phyloP scores from a whole-genome alignment of 371 early-diverging fungal genomes.

The Phascolomyces articulosus region DNA sequence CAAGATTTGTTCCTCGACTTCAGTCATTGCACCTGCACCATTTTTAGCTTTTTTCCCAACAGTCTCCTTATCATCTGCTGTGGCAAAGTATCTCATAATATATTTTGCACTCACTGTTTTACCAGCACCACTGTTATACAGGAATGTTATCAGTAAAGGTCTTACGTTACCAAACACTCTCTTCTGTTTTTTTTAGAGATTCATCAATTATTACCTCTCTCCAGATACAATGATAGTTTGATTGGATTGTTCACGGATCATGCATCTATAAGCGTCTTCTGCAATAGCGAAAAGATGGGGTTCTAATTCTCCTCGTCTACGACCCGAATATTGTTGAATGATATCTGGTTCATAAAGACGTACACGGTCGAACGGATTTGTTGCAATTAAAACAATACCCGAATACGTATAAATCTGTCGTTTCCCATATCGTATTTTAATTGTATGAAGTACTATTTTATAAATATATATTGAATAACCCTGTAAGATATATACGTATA shows the following conservation, averaged over 20 bases:
- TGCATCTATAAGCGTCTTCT: slow-evolving; percentile 96
- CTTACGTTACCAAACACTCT: no score
- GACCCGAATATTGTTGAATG: slow-evolving; percentile 91
- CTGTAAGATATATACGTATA: no score
- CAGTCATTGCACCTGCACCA: slow-evolving; percentile 61
- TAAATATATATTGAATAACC: no score
- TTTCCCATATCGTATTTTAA: slow-evolving; percentile 84
- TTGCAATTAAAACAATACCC: slow-evolving; percentile 97
- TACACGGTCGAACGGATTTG: slow-evolving; percentile 96
- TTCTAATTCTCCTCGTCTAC: slow-evolving; percentile 90
- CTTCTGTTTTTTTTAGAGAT: no score
- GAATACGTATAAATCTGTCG: slow-evolving; percentile 98
- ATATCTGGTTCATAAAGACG: slow-evolving; percentile 87
- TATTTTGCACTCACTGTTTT: slow-evolving; percentile 97
- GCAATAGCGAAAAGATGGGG: slow-evolving; percentile 99
- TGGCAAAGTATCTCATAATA: slow-evolving; percentile 98
- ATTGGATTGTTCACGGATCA: slow-evolving; percentile 90
- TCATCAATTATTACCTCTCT: slow-evolving; percentile 91
- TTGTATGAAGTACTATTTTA: slow-evolving; percentile 80
- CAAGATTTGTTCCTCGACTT: slow-evolving; percentile 83
- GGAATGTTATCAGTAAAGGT: no score
- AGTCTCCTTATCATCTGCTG: slow-evolving; percentile 74
- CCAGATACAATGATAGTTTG: slow-evolving; percentile 99
- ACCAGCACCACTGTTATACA: slow-evolving; percentile 83
- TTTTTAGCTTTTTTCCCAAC: slow-evolving; percentile 37